Base-by-base conservation (phyloP, 768 basidiomycete species). In the Boletus rubroflammeus region DNA sequence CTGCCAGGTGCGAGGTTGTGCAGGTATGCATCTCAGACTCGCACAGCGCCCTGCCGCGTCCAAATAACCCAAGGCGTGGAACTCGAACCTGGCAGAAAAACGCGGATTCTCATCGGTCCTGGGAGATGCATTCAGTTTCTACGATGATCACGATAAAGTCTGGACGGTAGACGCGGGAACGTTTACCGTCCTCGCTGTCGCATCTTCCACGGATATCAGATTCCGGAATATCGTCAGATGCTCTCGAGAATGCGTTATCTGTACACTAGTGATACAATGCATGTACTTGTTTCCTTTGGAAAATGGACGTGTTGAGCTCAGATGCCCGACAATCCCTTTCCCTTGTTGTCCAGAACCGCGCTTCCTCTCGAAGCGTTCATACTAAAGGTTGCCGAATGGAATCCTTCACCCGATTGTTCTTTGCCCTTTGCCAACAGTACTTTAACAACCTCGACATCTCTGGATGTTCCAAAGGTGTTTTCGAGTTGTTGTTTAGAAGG, bases 401-500 rank as follows among this genome's bases (percentile, higher is more conserved):
- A 70, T 21, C 72, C 76, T 19, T 86, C 85, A 11, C 74, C 72
- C 5, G 74, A 52, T 62, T 89, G 82, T 48, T 78, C 75, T 51
- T 71, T 80, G 41, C 92, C 92, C 53, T 82, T 81, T 67, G 81
- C 61, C 54, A 94, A 76, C 54, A 93, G 76, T 21, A 67, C 66
- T 44, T 71, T 64, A 39, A 88, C 71, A 9, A 88, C 85, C 2
- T 89, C 88, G 19, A 75, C 67, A 39, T 91, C 84, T 45, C 83
- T 85, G 61, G 75, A 68, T 3, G 85, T 80, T 17, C 77, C 83
- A 60, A 95, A 94, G 34, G 74, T 74, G 51, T 72, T 86, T 40
- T 92, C 89, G 52, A 95, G 82, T 63, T 91, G 85, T 67, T 94
- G 93, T 46, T 87, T 83, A n/a, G 90, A 93, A 11, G 89, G 78